Evolutionary conservation across 139 green algal genomes (phyloP).

Genomic region (Chlorella sp.): DNA sequence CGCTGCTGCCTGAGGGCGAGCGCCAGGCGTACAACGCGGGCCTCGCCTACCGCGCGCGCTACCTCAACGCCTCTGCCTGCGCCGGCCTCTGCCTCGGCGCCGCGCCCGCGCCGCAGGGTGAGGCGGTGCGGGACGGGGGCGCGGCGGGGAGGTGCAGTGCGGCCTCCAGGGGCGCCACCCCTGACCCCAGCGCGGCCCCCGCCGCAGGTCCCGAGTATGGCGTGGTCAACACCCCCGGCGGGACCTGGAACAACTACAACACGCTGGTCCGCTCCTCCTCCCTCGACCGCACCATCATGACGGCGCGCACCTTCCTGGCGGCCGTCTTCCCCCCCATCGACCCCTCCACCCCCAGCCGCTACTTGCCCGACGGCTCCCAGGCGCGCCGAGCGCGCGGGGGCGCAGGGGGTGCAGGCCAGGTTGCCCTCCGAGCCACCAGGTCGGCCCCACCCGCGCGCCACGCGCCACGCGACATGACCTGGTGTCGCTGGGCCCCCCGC

Average conservation of each 20-base stretch:
- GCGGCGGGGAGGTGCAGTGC: too few species aligned
- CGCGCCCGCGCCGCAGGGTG: not conserved
- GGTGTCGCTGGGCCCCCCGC: not conserved
- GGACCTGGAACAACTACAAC: slow-evolving; percentile 56
- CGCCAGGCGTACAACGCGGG: slow-evolving; percentile 43
- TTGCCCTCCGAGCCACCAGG: too few species aligned
- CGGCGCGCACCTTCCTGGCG: slow-evolving; percentile 35
- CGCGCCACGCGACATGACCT: not conserved
- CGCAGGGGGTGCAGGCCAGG: slow-evolving; percentile 11
- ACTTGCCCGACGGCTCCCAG: too few species aligned
- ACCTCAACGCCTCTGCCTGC: slow-evolving; percentile 33
- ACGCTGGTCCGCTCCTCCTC: slow-evolving; percentile 21
- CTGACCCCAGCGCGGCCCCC: too few species aligned
- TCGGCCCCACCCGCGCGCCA: not conserved
- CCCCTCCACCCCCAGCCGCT: too few species aligned
- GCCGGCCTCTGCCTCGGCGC: slow-evolving; percentile 22
- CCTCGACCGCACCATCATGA: slow-evolving; percentile 55
- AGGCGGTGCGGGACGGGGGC: too few species aligned
- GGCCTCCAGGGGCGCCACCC: too few species aligned
- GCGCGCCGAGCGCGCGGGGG: slow-evolving; percentile 34
- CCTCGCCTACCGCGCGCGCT: slow-evolving; percentile 29
- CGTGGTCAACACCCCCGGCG: slow-evolving; percentile 13
- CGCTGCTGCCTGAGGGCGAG: slow-evolving; percentile 47
- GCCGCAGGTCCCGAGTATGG: slow-evolving; percentile 35
- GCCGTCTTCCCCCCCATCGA: slow-evolving; percentile 38